Evolutionary conservation across 495 filamentous ascomycete genomes (phyloP).

Genomic region (Aspergillus panamensis): DNA sequence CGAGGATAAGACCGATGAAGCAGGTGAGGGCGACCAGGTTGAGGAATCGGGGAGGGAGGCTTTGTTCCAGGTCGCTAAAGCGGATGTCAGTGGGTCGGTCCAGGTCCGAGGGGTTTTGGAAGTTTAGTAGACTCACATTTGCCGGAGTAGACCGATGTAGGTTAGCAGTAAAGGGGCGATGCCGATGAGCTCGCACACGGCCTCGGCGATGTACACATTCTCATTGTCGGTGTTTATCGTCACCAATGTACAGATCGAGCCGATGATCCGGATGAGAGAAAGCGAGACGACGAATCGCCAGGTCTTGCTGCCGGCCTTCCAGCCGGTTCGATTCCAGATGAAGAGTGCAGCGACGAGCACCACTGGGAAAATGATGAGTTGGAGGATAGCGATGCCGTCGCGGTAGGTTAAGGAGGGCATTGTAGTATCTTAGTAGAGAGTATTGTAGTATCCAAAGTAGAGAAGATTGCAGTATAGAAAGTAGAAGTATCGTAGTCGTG

Average conservation of each 20-base stretch:
- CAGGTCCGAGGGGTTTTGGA: not conserved
- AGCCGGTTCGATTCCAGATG: slow-evolving; percentile 32
- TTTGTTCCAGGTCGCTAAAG: slow-evolving; percentile 23
- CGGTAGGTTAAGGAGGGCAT: slow-evolving; percentile 25
- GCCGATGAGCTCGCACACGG: slow-evolving; percentile 32
- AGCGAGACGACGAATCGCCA: slow-evolving; percentile 30
- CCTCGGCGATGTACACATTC: slow-evolving; percentile 20
- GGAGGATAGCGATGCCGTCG: slow-evolving; percentile 31
- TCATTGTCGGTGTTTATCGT: slow-evolving; percentile 20
- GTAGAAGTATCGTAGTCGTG: not conserved
- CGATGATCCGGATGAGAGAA: slow-evolving; percentile 29
- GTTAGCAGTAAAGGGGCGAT: slow-evolving; percentile 30
- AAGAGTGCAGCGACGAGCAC: slow-evolving; percentile 22
- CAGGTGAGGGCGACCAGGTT: slow-evolving; percentile 14
- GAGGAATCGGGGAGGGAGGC: slow-evolving; percentile 14
- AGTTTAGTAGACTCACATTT: slow-evolving; percentile 25
- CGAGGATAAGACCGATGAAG: slow-evolving; percentile 30
- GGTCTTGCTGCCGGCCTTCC: slow-evolving; percentile 26
- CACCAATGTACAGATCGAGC: slow-evolving; percentile 26
- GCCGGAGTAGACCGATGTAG: slow-evolving; percentile 28
- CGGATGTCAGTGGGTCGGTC: slow-evolving; percentile 20
- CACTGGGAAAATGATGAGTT: slow-evolving; percentile 29
- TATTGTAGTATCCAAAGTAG: not conserved
- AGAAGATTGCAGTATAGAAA: too few species aligned
- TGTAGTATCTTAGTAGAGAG: not conserved